phyloP scores from a whole-genome alignment of 768 basidiomycete genomes.

The Termitomyces bulborhizus region DNA sequence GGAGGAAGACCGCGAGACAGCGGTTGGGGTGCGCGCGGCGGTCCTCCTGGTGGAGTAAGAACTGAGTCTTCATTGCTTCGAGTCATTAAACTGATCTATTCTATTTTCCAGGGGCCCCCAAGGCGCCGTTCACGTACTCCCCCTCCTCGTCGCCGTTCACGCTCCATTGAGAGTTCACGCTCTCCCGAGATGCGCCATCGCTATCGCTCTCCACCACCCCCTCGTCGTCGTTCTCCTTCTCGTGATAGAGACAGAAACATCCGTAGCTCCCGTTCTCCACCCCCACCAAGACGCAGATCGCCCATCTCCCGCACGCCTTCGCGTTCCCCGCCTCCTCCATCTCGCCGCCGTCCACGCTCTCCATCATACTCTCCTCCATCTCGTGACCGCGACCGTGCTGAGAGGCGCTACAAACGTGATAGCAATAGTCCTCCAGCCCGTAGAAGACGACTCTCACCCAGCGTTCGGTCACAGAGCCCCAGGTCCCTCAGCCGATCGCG shows the following conservation, averaged over 20 bases:
- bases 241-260: slow-evolving; percentile 16
- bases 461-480: slow-evolving; percentile 22
- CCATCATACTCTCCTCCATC: slow-evolving; percentile 48
- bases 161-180: slow-evolving; percentile 30
- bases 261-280: slow-evolving; percentile 34
- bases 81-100: slow-evolving; percentile 5
- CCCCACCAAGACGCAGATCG: slow-evolving; percentile 24
- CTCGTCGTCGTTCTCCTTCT: slow-evolving; percentile 35
- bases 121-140: slow-evolving; percentile 44
- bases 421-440: slow-evolving; percentile 55
- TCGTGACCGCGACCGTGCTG: slow-evolving; percentile 18
- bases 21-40: slow-evolving; percentile 66
- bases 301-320: slow-evolving; percentile 42
- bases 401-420: slow-evolving; percentile 28
- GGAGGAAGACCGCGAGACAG: slow-evolving; percentile 54
- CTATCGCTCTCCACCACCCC: slow-evolving; percentile 35
- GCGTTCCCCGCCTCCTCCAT: slow-evolving; percentile 28
- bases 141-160: slow-evolving; percentile 41
- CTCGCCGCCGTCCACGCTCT: slow-evolving; percentile 33
- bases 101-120: slow-evolving; percentile 26
- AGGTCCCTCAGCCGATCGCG: slow-evolving; percentile 32
- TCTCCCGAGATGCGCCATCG: slow-evolving; percentile 29
- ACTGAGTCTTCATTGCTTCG: slow-evolving; percentile 8
- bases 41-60: slow-evolving; percentile 37
- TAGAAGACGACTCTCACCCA: slow-evolving; percentile 34